phyloP scores from a whole-genome alignment of 257 asterid genomes.

The Sherardia arvensis region DNA sequence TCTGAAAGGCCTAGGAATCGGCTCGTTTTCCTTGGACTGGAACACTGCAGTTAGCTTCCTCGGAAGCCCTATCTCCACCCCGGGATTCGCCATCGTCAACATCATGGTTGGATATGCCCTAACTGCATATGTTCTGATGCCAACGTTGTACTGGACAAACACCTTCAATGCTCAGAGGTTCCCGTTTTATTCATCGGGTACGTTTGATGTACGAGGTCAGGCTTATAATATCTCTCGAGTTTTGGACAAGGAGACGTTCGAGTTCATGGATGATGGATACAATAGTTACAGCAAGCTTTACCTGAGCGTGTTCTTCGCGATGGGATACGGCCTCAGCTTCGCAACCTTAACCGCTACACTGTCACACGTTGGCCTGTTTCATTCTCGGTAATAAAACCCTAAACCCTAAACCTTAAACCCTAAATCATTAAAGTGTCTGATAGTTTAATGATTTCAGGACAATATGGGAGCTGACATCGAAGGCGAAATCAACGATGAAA shows the following conservation, averaged over 20 bases:
- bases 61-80: slow-evolving; percentile 8
- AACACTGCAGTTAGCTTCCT: slow-evolving; percentile 10
- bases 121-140: slow-evolving; percentile 21
- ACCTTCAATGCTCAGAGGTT: slow-evolving; percentile 34
- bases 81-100: slow-evolving; percentile 10
- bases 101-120: slow-evolving; percentile 9
- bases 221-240: slow-evolving; percentile 37
- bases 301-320: slow-evolving; percentile 46
- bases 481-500: not conserved
- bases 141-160: slow-evolving; percentile 37
- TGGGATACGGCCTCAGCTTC: slow-evolving; percentile 60
- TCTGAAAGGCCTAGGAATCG: slow-evolving; percentile 19
- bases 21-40: slow-evolving; percentile 19
- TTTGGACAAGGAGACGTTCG: slow-evolving; percentile 24
- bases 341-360: slow-evolving; percentile 62
- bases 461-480: not conserved
- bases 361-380: slow-evolving; percentile 47
- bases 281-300: slow-evolving; percentile 47
- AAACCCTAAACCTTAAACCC: too few relatives aligned
- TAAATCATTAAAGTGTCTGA: not conserved
- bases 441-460: not conserved
- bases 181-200: slow-evolving; percentile 39
- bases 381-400: slow-evolving; percentile 41
- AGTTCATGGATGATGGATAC: slow-evolving; percentile 28
- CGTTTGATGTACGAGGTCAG: slow-evolving; percentile 25